Percentiles rank a stretch among this genome's conserved stretches.
phyloP scores from a whole-genome alignment of 2,329 filamentous ascomycete species.

The Sordariomycetes sp. region DNA sequence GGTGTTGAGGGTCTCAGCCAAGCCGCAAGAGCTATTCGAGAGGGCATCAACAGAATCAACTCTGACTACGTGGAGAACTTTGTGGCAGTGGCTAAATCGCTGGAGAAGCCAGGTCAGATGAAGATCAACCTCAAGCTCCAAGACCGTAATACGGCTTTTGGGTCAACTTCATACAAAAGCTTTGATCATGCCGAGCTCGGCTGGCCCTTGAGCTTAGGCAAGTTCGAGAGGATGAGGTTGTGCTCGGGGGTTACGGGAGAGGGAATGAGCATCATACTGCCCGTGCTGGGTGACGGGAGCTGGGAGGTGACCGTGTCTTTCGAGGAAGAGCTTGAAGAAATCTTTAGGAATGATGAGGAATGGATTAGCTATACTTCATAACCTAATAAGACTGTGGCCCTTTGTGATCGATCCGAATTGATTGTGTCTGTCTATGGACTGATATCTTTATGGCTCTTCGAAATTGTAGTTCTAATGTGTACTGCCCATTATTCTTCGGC shows the following conservation, averaged over 20 bases:
- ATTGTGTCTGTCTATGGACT: too few species aligned
- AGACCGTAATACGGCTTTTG: neutral
- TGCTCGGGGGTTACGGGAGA: neutral
- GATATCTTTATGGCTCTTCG: too few species aligned
- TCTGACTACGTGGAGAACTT: neutral
- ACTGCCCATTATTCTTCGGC: too few species aligned
- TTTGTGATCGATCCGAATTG: too few species aligned
- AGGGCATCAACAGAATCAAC: neutral
- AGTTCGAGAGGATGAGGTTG: slow-evolving; percentile 1
- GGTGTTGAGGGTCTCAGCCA: neutral
- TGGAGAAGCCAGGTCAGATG: neutral
- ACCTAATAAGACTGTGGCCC: too few species aligned
- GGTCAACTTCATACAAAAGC: slow-evolving; percentile 1
- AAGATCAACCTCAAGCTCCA: slow-evolving; percentile 1
- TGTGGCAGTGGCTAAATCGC: neutral
- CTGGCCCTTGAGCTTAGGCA: neutral
- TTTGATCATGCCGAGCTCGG: neutral
- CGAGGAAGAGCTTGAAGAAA: neutral
- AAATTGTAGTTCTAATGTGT: too few species aligned
- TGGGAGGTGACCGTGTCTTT: neutral
- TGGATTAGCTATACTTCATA: too few species aligned
- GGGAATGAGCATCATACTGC: slow-evolving; percentile 1
- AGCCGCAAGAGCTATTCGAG: neutral
- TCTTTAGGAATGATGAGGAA: neutral
- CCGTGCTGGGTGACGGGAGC: slow-evolving; percentile 1